A percentile compares a stretch with the other conserved stretches of the same genome.
These are phyloP conservation scores for Yamadazyma sp. DNA, from an alignment of 1,139 yeast genomes.

Conservation along the genomic window DNA sequence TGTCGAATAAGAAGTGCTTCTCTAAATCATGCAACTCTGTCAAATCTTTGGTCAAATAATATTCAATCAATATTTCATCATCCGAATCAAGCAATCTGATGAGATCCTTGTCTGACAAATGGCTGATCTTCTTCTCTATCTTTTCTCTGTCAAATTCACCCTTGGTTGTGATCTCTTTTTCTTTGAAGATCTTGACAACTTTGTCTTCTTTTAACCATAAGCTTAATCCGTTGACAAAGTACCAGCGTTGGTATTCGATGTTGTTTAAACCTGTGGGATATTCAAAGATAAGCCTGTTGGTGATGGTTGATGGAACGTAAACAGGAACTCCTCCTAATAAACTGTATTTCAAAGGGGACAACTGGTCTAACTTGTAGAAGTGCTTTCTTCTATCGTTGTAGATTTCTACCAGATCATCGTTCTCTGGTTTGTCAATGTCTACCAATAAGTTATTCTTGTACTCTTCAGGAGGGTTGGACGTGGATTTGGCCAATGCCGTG, in stretches of 20 bases:
- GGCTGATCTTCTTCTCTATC: constrained; percentile 18
- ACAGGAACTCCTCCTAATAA: constrained; percentile 36
- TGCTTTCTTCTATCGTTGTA: constrained; percentile 35
- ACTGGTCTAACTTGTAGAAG: constrained; percentile 34
- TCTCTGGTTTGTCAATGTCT: constrained; percentile 12
- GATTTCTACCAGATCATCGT: constrained; percentile 16
- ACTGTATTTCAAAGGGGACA: constrained; percentile 32
- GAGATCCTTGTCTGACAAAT: constrained; percentile 20
- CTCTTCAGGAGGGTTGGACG: constrained; percentile 25
- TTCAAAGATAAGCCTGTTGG: constrained; percentile 28
- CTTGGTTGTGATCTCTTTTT: constrained; percentile 9
- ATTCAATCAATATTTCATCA: constrained; percentile 29
- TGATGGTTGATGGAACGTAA: constrained; percentile 27
- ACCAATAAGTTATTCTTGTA: constrained; percentile 17
- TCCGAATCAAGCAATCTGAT: constrained; percentile 23
- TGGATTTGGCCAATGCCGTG: constrained; percentile 34
- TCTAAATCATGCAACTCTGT: constrained; percentile 31
- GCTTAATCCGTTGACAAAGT: constrained; percentile 23
- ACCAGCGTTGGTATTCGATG: constrained; percentile 21
- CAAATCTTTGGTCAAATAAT: constrained; percentile 28
- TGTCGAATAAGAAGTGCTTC: constrained; percentile 21
- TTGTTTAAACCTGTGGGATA: constrained; percentile 18
- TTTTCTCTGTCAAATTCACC: constrained; percentile 17
- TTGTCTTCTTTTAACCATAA: constrained; percentile 27
- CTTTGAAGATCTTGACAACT: constrained; percentile 8